Conservation (phyloP, 164 flowering plant species). For the Nymphaea thermarum region DNA sequence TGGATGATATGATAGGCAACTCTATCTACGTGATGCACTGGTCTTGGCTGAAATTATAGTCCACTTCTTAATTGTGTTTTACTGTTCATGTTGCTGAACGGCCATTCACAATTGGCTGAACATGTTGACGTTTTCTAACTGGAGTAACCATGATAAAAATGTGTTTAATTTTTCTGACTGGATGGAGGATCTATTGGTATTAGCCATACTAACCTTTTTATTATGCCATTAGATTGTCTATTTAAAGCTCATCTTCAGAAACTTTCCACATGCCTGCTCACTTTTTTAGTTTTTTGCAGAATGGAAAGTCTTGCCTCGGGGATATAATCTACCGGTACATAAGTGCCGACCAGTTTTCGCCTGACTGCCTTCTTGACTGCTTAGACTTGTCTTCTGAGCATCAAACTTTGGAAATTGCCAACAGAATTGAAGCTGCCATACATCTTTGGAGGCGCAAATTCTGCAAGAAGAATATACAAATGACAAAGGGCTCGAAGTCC, state of each 20-base stretch:
- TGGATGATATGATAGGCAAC: no score
- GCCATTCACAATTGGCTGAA: no score
- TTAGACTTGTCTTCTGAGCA: constrained; percentile 61
- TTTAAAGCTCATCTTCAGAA: background rate
- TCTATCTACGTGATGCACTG: no score
- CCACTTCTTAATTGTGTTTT: no score
- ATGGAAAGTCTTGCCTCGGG: constrained; percentile 61
- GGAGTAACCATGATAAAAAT: no score
- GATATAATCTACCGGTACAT: constrained; percentile 50
- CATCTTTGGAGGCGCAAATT: constrained; percentile 54
- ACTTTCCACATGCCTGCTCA: background rate
- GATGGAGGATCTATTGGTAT: no score
- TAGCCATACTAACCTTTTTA: no score
- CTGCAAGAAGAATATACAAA: constrained; percentile 17
- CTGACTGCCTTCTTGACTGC: constrained; percentile 57
- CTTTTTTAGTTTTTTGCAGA: constrained; percentile 21
- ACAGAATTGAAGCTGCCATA: constrained; percentile 53
- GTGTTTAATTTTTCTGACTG: no score
- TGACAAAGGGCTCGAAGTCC: constrained; percentile 15
- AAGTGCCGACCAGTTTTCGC: constrained; percentile 48
- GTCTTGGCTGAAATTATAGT: no score
- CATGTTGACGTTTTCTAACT: no score
- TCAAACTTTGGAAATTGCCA: constrained; percentile 49
- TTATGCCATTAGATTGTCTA: no score
- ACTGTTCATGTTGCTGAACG: no score